phyloP scores from a whole-genome alignment of 306 rosid species.

The Malus asiatica region DNA sequence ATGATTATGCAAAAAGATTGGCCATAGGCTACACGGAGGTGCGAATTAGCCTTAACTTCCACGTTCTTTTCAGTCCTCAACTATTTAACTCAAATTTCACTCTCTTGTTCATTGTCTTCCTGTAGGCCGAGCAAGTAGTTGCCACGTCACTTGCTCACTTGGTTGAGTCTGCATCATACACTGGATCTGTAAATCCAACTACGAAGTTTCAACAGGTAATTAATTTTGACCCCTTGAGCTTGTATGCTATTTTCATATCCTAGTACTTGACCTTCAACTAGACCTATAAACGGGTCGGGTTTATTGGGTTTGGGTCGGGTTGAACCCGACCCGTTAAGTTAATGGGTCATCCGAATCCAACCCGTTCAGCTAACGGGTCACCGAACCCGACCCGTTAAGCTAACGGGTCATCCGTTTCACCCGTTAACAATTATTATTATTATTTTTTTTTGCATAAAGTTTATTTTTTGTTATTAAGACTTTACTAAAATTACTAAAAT shows the following conservation, averaged over 20 bases:
- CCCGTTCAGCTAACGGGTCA: too few species aligned
- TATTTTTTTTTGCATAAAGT: too few species aligned
- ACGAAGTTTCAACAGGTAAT: constrained; percentile 45
- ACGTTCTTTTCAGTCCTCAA: neutral
- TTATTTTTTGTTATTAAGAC: too few species aligned
- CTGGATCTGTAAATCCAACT: constrained; percentile 29
- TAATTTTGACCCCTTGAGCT: neutral
- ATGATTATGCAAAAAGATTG: constrained; percentile 91
- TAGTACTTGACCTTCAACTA: neutral
- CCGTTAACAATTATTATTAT: too few species aligned
- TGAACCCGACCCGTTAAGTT: too few species aligned
- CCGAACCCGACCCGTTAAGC: too few species aligned
- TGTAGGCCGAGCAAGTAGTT: constrained; percentile 43
- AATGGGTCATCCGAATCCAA: too few species aligned
- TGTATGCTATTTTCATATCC: neutral
- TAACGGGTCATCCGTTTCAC: too few species aligned
- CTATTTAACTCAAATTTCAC: neutral
- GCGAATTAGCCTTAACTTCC: neutral
- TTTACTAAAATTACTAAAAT: too few species aligned
- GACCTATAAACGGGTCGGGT: too few species aligned
- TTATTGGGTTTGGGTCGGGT: too few species aligned
- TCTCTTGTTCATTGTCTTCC: constrained; percentile 6
- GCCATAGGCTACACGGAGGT: constrained; percentile 48
- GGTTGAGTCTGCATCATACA: constrained; percentile 20
- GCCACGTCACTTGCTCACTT: constrained; percentile 42